phyloP scores from a whole-genome alignment of 2,329 filamentous ascomycete species.

The Zymoseptoria crescenta region DNA sequence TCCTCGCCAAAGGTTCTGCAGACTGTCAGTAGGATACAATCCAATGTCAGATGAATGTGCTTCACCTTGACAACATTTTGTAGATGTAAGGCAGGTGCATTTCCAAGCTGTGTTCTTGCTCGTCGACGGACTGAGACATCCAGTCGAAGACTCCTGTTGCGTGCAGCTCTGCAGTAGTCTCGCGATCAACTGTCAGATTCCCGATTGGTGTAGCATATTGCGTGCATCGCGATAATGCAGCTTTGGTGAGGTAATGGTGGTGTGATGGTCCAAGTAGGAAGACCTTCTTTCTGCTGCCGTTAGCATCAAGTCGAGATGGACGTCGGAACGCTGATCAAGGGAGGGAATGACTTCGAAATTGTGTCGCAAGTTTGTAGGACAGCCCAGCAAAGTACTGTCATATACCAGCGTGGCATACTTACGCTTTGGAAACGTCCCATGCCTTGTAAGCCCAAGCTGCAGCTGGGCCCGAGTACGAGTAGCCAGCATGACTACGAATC shows the following conservation, averaged over 20 bases:
- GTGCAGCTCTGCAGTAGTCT: conserved; percentile 46
- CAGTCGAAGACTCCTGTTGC: conserved; percentile 50
- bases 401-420: conserved; percentile 24
- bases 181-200: conserved; percentile 56
- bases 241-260: conserved; percentile 68
- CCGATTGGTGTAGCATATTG: conserved; percentile 70
- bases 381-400: neutral
- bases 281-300: conserved; percentile 59
- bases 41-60: neutral
- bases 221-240: conserved; percentile 65
- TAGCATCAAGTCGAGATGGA: neutral
- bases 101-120: conserved; percentile 85
- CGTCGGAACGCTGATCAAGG: neutral
- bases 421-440: conserved; percentile 71
- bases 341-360: neutral
- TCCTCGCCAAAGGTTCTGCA: conserved; percentile 28
- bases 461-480: conserved; percentile 81
- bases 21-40: conserved; percentile 1
- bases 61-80: conserved; percentile 56
- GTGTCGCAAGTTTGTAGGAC: neutral
- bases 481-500: conserved; percentile 73
- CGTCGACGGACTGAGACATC: conserved; percentile 61
- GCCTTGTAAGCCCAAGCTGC: conserved; percentile 92
- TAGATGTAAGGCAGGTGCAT: conserved; percentile 95
- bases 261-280: conserved; percentile 93